Evolutionary conservation across 164 flowering plant species (phyloP).

Genomic region (Cinnamomum chago): DNA sequence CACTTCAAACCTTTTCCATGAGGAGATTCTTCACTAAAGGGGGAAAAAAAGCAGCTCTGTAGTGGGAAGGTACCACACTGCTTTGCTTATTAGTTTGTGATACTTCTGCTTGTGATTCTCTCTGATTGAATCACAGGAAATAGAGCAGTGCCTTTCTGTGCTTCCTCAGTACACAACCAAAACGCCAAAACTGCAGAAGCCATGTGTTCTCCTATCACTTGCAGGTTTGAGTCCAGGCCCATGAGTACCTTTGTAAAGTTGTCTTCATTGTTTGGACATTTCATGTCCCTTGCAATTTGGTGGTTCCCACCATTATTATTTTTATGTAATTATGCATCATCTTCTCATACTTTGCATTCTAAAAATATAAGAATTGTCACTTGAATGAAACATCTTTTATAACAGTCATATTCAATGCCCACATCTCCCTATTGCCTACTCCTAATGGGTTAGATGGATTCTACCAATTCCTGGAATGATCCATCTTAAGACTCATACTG

Average conservation of each 20-base stretch:
- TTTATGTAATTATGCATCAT: background rate
- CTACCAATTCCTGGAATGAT: too few species aligned
- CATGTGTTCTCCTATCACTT: slow-evolving; percentile 4
- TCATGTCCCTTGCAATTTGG: background rate
- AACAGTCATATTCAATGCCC: background rate
- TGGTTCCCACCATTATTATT: background rate
- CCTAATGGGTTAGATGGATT: too few species aligned
- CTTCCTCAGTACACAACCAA: background rate
- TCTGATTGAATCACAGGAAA: background rate
- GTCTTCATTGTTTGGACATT: background rate
- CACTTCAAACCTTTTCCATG: too few species aligned
- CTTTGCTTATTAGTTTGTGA: background rate
- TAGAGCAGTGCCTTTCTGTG: slow-evolving; percentile 1
- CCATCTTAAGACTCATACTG: too few species aligned
- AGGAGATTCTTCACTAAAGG: too few species aligned
- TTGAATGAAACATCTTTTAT: too few species aligned
- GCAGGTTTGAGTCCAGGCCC: slow-evolving; percentile 7
- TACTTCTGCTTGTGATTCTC: slow-evolving; percentile 2
- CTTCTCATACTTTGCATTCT: background rate
- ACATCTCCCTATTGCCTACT: too few species aligned
- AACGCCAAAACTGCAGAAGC: slow-evolving; percentile 1
- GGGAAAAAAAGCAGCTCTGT: background rate
- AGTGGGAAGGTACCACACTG: slow-evolving; percentile 8
- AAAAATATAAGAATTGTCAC: too few species aligned
- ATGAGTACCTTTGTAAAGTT: background rate